Evolutionary conservation across 768 basidiomycete species (phyloP).

Genomic region (Cystofilobasidium macerans): DNA sequence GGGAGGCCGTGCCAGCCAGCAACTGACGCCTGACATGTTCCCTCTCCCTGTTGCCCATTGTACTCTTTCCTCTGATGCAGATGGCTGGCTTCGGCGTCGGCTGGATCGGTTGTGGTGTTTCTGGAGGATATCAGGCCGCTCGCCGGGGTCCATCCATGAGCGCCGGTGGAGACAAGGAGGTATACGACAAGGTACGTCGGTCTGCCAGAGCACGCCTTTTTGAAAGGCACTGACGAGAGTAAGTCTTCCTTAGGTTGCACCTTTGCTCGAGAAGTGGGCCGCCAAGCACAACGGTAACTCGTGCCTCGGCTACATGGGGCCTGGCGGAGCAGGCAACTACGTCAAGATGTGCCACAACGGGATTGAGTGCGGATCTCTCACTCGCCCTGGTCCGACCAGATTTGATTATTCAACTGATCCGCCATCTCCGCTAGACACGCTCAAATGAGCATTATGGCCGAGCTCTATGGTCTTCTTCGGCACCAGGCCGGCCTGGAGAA

Average conservation of each 20-base stretch:
- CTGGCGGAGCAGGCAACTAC: conserved; percentile 36
- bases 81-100: conserved; percentile 30
- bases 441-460: conserved; percentile 31
- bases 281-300: conserved; percentile 35
- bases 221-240: neutral
- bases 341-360: conserved; percentile 38
- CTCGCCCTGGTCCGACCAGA: no score
- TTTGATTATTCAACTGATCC: no score
- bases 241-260: conserved; percentile 28
- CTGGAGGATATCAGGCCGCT: conserved; percentile 39
- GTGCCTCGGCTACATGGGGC: conserved; percentile 35
- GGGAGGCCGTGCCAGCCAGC: no score
- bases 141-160: conserved; percentile 36
- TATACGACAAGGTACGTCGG: conserved; percentile 28
- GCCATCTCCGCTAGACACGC: no score
- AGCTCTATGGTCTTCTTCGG: conserved; percentile 32
- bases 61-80: neutral
- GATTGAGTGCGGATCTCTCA: no score
- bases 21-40: no score
- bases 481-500: conserved; percentile 32
- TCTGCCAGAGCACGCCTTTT: neutral
- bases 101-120: conserved; percentile 36
- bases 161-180: conserved; percentile 34
- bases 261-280: conserved; percentile 36
- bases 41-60: no score